phyloP scores from a whole-genome alignment of 2,329 filamentous ascomycete genomes.

The Colletotrichum gigasporum region DNA sequence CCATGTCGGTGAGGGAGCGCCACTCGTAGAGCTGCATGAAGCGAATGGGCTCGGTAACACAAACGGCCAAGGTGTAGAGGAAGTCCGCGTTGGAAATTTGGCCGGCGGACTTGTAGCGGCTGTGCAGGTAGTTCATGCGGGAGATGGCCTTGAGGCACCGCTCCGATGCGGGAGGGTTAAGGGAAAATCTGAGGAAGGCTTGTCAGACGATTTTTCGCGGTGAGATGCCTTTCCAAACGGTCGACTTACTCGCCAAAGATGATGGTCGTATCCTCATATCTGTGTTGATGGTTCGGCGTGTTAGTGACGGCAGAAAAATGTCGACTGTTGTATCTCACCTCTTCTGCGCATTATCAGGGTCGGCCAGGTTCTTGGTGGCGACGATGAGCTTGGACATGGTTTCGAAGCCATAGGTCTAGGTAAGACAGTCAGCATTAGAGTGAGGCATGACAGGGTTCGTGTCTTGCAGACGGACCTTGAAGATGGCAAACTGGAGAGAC shows the following conservation, averaged over 20 bases:
- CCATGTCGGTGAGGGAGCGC: conserved; percentile 72
- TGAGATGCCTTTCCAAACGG: no score
- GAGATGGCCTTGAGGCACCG: conserved; percentile 47
- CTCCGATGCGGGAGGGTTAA: conserved; percentile 46
- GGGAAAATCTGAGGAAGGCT: conserved; percentile 40
- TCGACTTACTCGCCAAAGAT: conserved; percentile 46
- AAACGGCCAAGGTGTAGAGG: conserved; percentile 60
- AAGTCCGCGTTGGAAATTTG: conserved; percentile 49
- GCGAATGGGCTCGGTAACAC: conserved; percentile 70
- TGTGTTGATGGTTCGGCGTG: no score
- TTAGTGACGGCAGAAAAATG: no score
- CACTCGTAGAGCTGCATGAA: conserved; percentile 77
- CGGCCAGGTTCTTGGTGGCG: conserved; percentile 46
- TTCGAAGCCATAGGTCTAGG: conserved; percentile 51
- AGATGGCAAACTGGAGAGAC: conserved; percentile 49
- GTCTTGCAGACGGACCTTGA: no score
- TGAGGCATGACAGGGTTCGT: no score
- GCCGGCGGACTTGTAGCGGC: conserved; percentile 45
- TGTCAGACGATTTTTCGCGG: no score
- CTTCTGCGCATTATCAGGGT: conserved; percentile 43
- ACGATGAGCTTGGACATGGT: conserved; percentile 48
- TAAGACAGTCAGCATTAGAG: background rate
- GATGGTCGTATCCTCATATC: conserved; percentile 52
- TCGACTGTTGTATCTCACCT: conserved; percentile 41
- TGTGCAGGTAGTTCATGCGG: conserved; percentile 51